Evolutionary conservation across 495 filamentous ascomycete species (phyloP), one percentile per base, ranked within the genome.

Genomic region (Daldinia childiae): DNA sequence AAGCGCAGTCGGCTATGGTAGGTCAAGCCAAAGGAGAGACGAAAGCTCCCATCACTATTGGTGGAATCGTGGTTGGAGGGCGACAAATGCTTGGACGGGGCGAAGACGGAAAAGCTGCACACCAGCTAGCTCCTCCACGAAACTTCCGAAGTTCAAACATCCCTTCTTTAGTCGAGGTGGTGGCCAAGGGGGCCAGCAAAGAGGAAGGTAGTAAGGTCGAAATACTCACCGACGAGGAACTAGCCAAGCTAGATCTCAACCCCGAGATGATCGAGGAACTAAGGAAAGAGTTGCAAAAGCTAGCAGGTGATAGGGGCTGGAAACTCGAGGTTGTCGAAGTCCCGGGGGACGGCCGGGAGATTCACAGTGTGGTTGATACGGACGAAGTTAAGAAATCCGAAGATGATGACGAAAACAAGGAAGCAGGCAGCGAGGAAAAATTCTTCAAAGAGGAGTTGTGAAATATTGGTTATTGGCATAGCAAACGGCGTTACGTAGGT

Each of bases 221-320:
- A 29, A 77, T 79, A 43, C 69, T 90, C 62, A 83, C 82, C 8
- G 84, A 87, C 41, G 87, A 91, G 41, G 88, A 91, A 38, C 74
- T 97, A 54, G 86, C 87, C 74, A 88, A 90, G 71, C 80, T 92
- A 66, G 87, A 90, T 21, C 80, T 97, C n/a, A 87, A 91, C 66
- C 86, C 87, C 7, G 84, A 90, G 59, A 83, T 86, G 62, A 79
- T 95, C 3, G 90, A 93, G 60, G 81, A 84, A 62, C 79, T 93
- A 64, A 85, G 83, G 72, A 84, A 88, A 64, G 82, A 91, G 71
- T 65, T 90, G 52, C 76, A 86, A 71, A 78, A 77, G 55, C 58
- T 85, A 11, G 87, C 84, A 1, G 81, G 83, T 15, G 85, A 86
- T 27, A 82, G 83, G 68, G 84, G 82, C 45, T 89, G 86, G 87